Base-by-base conservation (phyloP, 2,329 filamentous ascomycete species). In the Neonectria hederae region DNA sequence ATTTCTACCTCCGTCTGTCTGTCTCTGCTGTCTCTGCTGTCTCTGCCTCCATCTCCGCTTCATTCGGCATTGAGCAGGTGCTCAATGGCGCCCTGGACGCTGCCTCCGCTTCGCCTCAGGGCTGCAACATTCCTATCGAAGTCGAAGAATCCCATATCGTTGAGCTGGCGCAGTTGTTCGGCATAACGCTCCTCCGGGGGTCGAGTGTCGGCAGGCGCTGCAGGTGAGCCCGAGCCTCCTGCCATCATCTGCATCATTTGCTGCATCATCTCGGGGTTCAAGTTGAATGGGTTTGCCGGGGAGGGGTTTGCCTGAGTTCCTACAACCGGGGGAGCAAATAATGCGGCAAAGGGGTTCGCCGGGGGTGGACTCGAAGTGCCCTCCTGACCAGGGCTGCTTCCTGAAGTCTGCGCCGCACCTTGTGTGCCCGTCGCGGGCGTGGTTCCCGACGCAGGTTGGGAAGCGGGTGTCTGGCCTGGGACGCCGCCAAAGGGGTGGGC, bases 91-190 rank as follows among this genome's bases (percentile, higher is more conserved):
- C 95, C 96, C 77, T 98, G 94, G 43, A 98, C 96, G 77, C 92
- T 97, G 11, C 96, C 96, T 9, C 96, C 96, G 65, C 92, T 93
- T 74, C 95, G 87, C 78, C 95, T 87, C 74, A 99, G 82, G 5
- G 96, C 96, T 60, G 92, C 89, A 32, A 99, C 89, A 72, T 99
- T 99, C 71, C 92, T 84, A 56, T 99, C 95, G 75, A 98, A 99
- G 76, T 99, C 94, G 77, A 89, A 97, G 81, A 99, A 99, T 3
- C 96, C 96, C 96, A 99, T 99, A 70, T 98, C 96, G 78, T 99
- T 99, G 67, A 99, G 82, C 81, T 98, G 94, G 65, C 93, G 86
- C 54, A 99, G 83, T 80, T 99, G 95, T 32, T 92, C 90, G 3
- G 92, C 94, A 73, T 97, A 99, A 63, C 93, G 85, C 80, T 98